Evolutionary conservation across 495 filamentous ascomycete species (phyloP).

Genomic region (Lasiosphaeria hispida): DNA sequence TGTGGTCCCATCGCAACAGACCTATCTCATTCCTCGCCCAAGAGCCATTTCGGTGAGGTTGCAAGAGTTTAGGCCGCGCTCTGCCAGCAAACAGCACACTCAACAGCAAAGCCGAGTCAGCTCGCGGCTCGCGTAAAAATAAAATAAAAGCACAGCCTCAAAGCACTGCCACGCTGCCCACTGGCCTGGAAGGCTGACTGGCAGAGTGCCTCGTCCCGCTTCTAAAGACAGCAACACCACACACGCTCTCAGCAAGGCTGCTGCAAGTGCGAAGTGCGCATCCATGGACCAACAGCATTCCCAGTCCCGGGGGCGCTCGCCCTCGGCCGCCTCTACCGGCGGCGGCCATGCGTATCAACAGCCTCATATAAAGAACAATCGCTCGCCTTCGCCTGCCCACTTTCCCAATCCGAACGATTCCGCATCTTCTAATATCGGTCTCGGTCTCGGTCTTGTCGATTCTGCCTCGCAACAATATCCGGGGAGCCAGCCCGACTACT

Average conservation of each 20-base stretch:
- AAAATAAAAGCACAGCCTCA: constrained; percentile 43
- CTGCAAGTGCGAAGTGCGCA: constrained; percentile 14
- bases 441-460: constrained; percentile 46
- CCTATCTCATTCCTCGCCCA: background rate
- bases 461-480: constrained; percentile 36
- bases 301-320: constrained; percentile 47
- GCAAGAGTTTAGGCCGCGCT: constrained; percentile 4
- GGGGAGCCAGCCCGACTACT: constrained; percentile 35
- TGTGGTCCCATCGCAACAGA: background rate
- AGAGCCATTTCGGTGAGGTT: constrained; percentile 8
- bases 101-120: constrained; percentile 15
- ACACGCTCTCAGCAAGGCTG: constrained; percentile 9
- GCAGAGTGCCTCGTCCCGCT: constrained; percentile 34
- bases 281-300: constrained; percentile 48
- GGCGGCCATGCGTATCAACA: constrained; percentile 36
- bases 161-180: constrained; percentile 35
- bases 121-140: constrained; percentile 27
- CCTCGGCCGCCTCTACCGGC: constrained; percentile 38
- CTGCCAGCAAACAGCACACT: constrained; percentile 15
- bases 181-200: constrained; percentile 37
- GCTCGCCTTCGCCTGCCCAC: constrained; percentile 49
- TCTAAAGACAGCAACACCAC: constrained; percentile 42
- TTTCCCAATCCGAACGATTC: constrained; percentile 42
- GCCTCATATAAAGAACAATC: constrained; percentile 51
- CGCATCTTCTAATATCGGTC: constrained; percentile 38